phyloP scores from a whole-genome alignment of 805 yeast species.

The Candida railenensis region DNA sequence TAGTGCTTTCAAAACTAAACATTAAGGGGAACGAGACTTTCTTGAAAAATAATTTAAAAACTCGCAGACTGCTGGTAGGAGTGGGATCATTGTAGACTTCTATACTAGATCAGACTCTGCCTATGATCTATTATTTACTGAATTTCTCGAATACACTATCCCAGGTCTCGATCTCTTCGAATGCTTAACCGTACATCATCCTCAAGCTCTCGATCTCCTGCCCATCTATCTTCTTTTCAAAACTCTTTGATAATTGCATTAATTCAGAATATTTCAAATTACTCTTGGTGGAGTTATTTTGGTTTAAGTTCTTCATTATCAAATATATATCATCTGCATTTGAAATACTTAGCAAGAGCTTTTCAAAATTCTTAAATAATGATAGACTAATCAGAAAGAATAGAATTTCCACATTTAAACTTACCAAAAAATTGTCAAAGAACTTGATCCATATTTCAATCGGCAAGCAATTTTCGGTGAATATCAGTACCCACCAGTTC shows the following conservation, averaged over 20 bases:
- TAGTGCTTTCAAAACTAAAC: too few species aligned
- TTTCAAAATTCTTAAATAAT: slow-evolving; percentile 36
- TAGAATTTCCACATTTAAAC: slow-evolving; percentile 31
- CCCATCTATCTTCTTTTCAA: slow-evolving; percentile 14
- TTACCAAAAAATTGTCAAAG: slow-evolving; percentile 46
- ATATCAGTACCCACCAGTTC: slow-evolving; percentile 58
- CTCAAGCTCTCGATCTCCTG: background rate
- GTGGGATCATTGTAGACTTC: too few species aligned
- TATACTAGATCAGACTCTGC: too few species aligned
- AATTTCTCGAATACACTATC: too few species aligned
- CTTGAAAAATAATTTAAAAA: too few species aligned
- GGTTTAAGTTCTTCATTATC: slow-evolving; percentile 30
- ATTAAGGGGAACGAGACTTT: too few species aligned
- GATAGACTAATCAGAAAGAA: slow-evolving; percentile 34
- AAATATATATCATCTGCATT: slow-evolving; percentile 32
- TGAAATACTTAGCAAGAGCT: slow-evolving; percentile 20
- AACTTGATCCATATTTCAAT: slow-evolving; percentile 51
- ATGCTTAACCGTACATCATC: background rate
- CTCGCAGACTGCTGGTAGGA: too few species aligned
- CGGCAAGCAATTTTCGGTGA: slow-evolving; percentile 48
- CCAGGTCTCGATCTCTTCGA: too few species aligned
- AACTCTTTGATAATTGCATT: slow-evolving; percentile 10
- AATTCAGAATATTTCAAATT: slow-evolving; percentile 21
- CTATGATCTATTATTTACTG: too few species aligned
- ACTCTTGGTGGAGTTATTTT: slow-evolving; percentile 14